Conservation (phyloP, 2,329 filamentous ascomycete species). For the Chrysosphaeria jannelii region DNA sequence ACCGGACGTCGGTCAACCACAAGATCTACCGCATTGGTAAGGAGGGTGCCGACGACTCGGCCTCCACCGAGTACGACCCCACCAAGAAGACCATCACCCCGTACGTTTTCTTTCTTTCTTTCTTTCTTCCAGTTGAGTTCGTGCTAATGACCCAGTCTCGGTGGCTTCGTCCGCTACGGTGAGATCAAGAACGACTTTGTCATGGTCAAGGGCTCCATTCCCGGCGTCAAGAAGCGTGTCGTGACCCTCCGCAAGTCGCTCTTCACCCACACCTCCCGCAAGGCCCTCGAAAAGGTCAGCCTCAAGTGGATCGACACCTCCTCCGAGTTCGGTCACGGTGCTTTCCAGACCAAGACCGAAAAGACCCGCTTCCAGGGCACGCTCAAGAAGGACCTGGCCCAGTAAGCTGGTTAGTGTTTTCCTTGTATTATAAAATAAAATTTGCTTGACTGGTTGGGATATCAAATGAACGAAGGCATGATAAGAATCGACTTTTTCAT, state of each 20-base stretch:
- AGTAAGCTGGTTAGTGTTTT: too few relatives aligned
- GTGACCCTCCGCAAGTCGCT: conserved; percentile 98
- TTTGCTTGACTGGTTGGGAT: too few relatives aligned
- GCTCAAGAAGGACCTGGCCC: conserved; percentile 91
- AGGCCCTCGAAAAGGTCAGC: conserved; percentile 93
- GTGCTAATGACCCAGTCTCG: conserved; percentile 29
- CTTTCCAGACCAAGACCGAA: conserved; percentile 94
- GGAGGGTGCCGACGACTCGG: conserved; percentile 70
- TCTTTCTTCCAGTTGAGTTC: background rate
- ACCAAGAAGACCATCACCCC: conserved; percentile 99
- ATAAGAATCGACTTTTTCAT: too few relatives aligned
- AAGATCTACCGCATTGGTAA: conserved; percentile 98
- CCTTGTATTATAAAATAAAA: too few relatives aligned
- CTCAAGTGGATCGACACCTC: conserved; percentile 99
- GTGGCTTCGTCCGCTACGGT: conserved; percentile 98
- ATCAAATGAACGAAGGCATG: too few relatives aligned
- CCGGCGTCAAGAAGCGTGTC: conserved; percentile 97
- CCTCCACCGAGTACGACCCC: conserved; percentile 79
- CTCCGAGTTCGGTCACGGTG: conserved; percentile 99
- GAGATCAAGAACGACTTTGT: conserved; percentile 97
- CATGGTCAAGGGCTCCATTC: conserved; percentile 90
- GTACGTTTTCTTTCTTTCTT: conserved; percentile 31
- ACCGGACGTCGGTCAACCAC: conserved; percentile 99
- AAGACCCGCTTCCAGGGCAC: conserved; percentile 95
- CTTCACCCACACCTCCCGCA: conserved; percentile 87